A percentile compares a stretch with the other conserved stretches of the same genome.
phyloP scores from a whole-genome alignment of 371 early-diverging fungal genomes.

The Antonospora locustae region DNA sequence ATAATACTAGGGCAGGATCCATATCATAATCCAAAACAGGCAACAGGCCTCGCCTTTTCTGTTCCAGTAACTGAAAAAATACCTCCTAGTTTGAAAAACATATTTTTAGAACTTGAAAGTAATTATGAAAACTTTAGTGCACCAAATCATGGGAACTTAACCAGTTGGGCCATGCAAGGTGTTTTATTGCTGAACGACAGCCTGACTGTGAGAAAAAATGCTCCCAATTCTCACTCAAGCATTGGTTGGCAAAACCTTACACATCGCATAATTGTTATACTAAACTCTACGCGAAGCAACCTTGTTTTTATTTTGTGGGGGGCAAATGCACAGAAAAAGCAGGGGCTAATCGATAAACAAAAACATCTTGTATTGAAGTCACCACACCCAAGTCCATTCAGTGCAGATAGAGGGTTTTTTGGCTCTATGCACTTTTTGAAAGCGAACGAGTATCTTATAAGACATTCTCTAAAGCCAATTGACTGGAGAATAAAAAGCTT shows the following conservation, averaged over 20 bases:
- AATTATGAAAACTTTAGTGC: slow-evolving; percentile 56
- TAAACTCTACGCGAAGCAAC: slow-evolving; percentile 59
- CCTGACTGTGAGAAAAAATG: slow-evolving; percentile 69
- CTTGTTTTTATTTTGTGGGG: slow-evolving; percentile 96
- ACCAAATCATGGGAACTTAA: slow-evolving; percentile 58
- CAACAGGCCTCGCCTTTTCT: slow-evolving; percentile 62
- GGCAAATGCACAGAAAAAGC: slow-evolving; percentile 64
- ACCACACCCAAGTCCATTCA: slow-evolving; percentile 82
- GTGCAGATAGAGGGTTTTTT: slow-evolving; percentile 72
- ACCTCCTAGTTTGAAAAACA: slow-evolving; percentile 80
- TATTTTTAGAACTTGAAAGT: slow-evolving; percentile 65
- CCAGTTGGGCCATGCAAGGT: slow-evolving; percentile 71
- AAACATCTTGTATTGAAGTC: slow-evolving; percentile 69
- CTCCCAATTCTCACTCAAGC: slow-evolving; percentile 70
- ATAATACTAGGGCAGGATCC: slow-evolving; percentile 63
- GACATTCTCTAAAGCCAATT: slow-evolving; percentile 58
- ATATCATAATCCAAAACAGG: slow-evolving; percentile 76
- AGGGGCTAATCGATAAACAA: slow-evolving; percentile 40
- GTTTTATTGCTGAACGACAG: slow-evolving; percentile 80
- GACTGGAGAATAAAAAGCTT: slow-evolving; percentile 61
- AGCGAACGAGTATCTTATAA: slow-evolving; percentile 73
- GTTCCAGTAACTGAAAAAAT: slow-evolving; percentile 60
- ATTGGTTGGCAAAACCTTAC: slow-evolving; percentile 79
- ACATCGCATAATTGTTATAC: slow-evolving; percentile 63
- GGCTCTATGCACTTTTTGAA: slow-evolving; percentile 70